phyloP scores from a whole-genome alignment of 345 rosid genomes.

The Limnanthes douglasii region DNA sequence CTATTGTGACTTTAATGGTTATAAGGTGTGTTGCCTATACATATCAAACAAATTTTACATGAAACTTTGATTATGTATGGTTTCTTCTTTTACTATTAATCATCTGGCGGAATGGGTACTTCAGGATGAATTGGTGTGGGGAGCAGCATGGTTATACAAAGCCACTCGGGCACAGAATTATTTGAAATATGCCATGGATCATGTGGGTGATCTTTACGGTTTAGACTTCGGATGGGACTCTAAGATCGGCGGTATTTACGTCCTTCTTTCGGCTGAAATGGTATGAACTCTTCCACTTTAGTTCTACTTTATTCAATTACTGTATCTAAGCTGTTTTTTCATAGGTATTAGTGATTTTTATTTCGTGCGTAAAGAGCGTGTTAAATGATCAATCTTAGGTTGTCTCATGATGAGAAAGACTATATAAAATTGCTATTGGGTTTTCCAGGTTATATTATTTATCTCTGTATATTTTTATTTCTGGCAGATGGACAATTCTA shows the following conservation, averaged over 20 bases:
- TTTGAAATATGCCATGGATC: constrained; percentile 13
- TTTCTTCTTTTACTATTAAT: too few species aligned
- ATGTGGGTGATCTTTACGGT: constrained; percentile 24
- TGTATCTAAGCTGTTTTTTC: not conserved
- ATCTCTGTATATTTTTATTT: not conserved
- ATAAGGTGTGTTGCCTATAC: constrained; percentile 17
- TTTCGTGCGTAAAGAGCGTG: too few species aligned
- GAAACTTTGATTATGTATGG: too few species aligned
- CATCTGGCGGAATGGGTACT: not conserved
- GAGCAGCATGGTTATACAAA: constrained; percentile 44
- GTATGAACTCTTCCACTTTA: not conserved
- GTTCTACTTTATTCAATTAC: not conserved
- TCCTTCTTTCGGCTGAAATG: constrained; percentile 36
- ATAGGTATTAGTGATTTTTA: not conserved
- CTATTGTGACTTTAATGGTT: constrained; percentile 44
- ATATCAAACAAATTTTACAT: too few species aligned
- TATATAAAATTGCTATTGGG: too few species aligned
- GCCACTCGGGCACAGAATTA: constrained; percentile 26
- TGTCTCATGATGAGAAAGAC: too few species aligned
- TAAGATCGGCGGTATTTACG: constrained; percentile 69
- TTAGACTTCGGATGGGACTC: constrained; percentile 91
- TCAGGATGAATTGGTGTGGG: constrained; percentile 65
- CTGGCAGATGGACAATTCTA: not conserved
- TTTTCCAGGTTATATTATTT: not conserved
- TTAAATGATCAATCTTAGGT: too few species aligned